Conservation (phyloP, 495 filamentous ascomycete genomes). For the Pyrenula massariospora region DNA sequence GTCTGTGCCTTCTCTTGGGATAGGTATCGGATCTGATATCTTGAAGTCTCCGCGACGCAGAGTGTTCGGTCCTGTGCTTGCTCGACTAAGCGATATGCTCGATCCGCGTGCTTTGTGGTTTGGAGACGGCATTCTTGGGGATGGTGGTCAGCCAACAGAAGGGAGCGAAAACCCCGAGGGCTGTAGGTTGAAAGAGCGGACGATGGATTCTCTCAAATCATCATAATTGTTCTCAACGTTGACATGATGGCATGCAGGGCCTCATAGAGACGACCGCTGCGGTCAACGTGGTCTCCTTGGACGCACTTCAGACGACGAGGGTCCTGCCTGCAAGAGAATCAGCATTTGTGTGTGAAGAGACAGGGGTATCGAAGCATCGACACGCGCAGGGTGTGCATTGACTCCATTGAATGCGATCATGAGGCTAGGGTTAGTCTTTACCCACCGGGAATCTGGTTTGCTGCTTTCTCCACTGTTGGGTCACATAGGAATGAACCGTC, state of each 20-base stretch:
- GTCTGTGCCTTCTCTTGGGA: neutral
- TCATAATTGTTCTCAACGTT: neutral
- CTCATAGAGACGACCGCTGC: neutral
- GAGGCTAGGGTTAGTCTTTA: neutral
- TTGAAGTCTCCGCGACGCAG: conserved; percentile 2
- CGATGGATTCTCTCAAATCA: neutral
- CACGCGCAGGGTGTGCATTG: neutral
- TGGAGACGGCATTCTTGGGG: neutral
- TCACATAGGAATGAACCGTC: no score
- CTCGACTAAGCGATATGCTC: neutral
- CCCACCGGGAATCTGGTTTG: neutral
- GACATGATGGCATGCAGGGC: neutral
- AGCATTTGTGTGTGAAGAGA: neutral
- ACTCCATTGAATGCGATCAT: neutral
- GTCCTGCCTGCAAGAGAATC: neutral
- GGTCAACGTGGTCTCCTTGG: neutral
- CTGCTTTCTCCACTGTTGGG: no score
- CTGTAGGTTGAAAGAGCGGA: neutral
- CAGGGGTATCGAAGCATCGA: neutral
- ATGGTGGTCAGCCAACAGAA: neutral
- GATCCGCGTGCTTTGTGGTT: neutral
- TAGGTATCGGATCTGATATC: conserved; percentile 3
- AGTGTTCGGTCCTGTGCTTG: neutral
- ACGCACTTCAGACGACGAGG: neutral
- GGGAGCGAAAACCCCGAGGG: neutral